phyloP scores from a whole-genome alignment of 2,329 filamentous ascomycete species.

The Fusarium coicis region DNA sequence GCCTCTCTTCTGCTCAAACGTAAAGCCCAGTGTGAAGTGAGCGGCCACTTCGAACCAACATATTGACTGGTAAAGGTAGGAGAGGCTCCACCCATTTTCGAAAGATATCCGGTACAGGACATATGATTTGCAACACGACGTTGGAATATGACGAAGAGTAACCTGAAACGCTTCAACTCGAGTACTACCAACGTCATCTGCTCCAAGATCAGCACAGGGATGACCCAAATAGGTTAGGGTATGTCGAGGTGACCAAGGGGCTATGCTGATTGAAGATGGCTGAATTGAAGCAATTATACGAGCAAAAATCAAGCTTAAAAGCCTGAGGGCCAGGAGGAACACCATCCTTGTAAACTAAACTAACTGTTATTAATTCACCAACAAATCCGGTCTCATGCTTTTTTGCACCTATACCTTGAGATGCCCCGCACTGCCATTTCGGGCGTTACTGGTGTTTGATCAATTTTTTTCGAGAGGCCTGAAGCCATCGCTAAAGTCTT shows the following conservation, averaged over 20 bases:
- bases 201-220: neutral
- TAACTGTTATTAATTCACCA: neutral
- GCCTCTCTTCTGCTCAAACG: too few species aligned
- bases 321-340: neutral
- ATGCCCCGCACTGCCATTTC: neutral
- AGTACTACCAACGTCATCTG: accelerated
- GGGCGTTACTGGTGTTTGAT: too few species aligned
- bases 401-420: neutral
- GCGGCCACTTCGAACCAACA: too few species aligned
- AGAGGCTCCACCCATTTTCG: too few species aligned
- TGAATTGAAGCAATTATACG: neutral
- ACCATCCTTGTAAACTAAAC: neutral
- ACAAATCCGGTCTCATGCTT: neutral
- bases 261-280: too few species aligned
- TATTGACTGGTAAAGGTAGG: too few species aligned
- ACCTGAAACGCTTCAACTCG: accelerated
- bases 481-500: neutral
- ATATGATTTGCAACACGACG: too few species aligned
- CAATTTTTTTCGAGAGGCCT: neutral
- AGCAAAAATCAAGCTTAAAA: neutral
- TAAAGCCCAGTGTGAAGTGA: too few species aligned
- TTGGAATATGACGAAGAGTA: accelerated
- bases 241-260: accelerated
- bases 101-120: too few species aligned
- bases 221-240: too few species aligned